Evolutionary conservation across 2,329 filamentous ascomycete genomes (phyloP).

Genomic region (Penicillium olsonii): DNA sequence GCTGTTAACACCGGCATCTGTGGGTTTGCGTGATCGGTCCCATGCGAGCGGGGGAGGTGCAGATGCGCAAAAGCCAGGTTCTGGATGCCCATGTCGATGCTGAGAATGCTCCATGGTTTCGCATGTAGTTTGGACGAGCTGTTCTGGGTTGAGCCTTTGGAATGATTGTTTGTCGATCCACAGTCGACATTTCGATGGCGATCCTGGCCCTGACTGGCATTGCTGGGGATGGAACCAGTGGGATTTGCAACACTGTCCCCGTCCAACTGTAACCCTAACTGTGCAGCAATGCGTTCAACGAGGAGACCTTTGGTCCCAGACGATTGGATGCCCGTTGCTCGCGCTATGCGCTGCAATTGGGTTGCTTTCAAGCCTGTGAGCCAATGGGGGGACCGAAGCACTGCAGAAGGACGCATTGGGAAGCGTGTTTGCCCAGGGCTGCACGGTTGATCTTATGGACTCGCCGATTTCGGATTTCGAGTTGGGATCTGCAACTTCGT

Average conservation of each 20-base stretch:
- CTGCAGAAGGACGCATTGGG: conserved; percentile 14
- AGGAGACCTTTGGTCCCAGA: conserved; percentile 63
- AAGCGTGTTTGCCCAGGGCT: neutral
- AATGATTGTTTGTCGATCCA: neutral
- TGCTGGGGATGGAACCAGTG: neutral
- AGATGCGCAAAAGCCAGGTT: conserved; percentile 76
- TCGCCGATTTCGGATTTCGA: neutral
- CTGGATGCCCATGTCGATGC: conserved; percentile 81
- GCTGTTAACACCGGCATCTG: conserved; percentile 31
- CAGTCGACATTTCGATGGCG: neutral
- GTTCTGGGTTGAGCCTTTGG: neutral
- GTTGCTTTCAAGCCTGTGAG: conserved; percentile 50
- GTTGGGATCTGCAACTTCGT: conserved; percentile 4
- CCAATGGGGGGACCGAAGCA: conserved; percentile 23
- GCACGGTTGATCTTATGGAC: conserved; percentile 1
- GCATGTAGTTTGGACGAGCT: neutral
- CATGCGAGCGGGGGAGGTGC: conserved; percentile 29
- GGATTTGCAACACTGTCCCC: neutral
- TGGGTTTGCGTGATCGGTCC: neutral
- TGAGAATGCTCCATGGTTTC: conserved; percentile 60
- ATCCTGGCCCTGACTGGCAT: neutral
- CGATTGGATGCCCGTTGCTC: conserved; percentile 60
- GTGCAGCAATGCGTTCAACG: conserved; percentile 49
- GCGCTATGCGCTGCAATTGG: conserved; percentile 61
- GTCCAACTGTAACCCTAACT: conserved; percentile 13